Conservation (phyloP, 257 asterid species). For the Echium plantagineum region DNA sequence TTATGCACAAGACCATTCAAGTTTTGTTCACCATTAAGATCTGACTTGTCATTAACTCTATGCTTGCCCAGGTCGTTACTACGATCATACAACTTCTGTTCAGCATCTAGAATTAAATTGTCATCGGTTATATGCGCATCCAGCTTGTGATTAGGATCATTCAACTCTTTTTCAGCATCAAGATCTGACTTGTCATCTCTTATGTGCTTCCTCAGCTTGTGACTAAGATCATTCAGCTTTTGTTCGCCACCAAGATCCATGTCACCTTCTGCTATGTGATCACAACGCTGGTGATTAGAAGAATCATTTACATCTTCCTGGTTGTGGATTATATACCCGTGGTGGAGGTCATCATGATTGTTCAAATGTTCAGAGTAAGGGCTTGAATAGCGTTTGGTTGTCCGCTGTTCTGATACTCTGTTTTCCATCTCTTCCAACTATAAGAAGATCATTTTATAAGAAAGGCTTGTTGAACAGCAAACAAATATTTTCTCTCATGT, state of each 20-base stretch:
- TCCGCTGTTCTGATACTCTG: slow-evolving; percentile 7
- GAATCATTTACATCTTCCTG: background rate
- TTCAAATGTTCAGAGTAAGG: no score
- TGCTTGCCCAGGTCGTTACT: no score
- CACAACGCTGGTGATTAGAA: background rate
- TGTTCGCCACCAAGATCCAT: no score
- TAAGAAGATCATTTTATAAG: slow-evolving; percentile 1
- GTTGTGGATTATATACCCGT: no score
- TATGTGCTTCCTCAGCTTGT: background rate
- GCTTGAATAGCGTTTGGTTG: background rate
- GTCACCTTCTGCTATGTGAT: background rate
- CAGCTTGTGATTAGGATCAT: background rate
- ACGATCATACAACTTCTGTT: no score
- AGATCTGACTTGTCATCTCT: background rate
- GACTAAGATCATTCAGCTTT: background rate
- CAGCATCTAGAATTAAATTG: no score
- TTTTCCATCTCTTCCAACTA: slow-evolving; percentile 70
- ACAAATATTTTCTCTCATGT: background rate
- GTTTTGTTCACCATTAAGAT: no score
- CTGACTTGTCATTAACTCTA: no score
- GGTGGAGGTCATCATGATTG: background rate
- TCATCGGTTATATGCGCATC: background rate
- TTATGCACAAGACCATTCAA: no score
- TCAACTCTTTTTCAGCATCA: background rate
- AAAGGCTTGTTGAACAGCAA: slow-evolving; percentile 5